Evolutionary conservation across 352 stramenopile species (phyloP).

Genomic region (Chrysophaeum taylorii): DNA sequence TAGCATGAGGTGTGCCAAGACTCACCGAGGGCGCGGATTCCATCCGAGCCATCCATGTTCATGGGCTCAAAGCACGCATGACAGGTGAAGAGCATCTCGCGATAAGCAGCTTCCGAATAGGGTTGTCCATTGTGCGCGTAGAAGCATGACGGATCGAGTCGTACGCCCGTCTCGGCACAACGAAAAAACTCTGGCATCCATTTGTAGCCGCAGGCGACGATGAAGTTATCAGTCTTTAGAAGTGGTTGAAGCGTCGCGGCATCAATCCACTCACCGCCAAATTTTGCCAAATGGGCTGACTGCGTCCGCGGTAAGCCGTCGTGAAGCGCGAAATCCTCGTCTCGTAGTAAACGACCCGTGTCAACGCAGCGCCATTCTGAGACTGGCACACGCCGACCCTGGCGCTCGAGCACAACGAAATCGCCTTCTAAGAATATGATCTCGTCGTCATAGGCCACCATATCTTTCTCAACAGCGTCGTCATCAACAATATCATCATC

Average conservation of each 20-base stretch:
- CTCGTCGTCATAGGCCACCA: constrained; percentile 15
- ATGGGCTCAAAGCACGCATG: constrained; percentile 11
- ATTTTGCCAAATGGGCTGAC: constrained; percentile 6
- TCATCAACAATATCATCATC: background rate
- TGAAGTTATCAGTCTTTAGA: background rate
- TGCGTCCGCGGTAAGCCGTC: constrained; percentile 9
- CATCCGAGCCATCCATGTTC: constrained; percentile 8
- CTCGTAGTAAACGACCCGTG: background rate
- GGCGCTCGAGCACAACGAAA: background rate
- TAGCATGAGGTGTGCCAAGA: constrained; percentile 28
- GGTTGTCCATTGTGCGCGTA: constrained; percentile 4
- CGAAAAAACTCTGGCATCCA: constrained; percentile 18
- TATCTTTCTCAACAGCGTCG: background rate
- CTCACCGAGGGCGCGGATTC: constrained; percentile 21
- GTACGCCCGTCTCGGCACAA: constrained; percentile 9
- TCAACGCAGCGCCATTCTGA: constrained; percentile 1
- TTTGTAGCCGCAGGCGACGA: constrained; percentile 16
- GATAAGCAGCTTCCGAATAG: constrained; percentile 18
- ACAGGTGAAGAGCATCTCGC: constrained; percentile 22
- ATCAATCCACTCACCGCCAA: constrained; percentile 11
- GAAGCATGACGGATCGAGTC: background rate
- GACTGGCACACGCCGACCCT: constrained; percentile 1
- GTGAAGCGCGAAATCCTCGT: constrained; percentile 17
- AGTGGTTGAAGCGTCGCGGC: constrained; percentile 12
- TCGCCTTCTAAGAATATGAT: constrained; percentile 14